phyloP scores from a whole-genome alignment of 331 rosid genomes.

The Acacia concinna region DNA sequence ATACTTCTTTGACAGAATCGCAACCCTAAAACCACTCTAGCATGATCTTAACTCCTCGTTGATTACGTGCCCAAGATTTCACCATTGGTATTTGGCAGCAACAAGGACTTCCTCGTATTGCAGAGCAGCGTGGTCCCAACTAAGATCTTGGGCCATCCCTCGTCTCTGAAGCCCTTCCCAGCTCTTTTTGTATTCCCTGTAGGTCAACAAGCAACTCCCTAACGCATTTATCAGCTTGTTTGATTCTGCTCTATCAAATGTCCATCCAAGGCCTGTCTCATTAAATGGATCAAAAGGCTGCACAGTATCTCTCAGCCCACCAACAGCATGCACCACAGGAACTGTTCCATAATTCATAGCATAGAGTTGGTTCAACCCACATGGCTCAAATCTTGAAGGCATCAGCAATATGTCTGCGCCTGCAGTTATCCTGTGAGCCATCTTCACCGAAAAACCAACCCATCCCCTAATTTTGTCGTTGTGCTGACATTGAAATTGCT shows the following conservation, averaged over 20 bases:
- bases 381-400: slow-evolving; percentile 98
- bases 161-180: slow-evolving; percentile 97
- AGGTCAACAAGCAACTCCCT: slow-evolving; percentile 77
- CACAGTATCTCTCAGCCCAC: slow-evolving; percentile 89
- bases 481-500: slow-evolving; percentile 51
- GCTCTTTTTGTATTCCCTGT: slow-evolving; percentile 70
- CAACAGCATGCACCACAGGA: slow-evolving; percentile 93
- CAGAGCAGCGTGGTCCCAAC: slow-evolving; percentile 94
- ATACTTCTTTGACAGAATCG: slow-evolving; percentile 11
- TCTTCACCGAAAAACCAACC: slow-evolving; percentile 90
- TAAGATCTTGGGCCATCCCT: slow-evolving; percentile 85
- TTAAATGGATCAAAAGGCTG: slow-evolving; percentile 68
- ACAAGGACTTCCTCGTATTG: slow-evolving; percentile 87
- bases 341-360: slow-evolving; percentile 92
- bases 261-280: slow-evolving; percentile 90
- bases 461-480: slow-evolving; percentile 67
- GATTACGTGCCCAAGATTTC: slow-evolving; percentile 19
- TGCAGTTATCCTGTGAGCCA: slow-evolving; percentile 91
- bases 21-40: background rate
- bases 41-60: background rate
- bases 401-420: slow-evolving; percentile 85
- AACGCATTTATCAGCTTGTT: slow-evolving; percentile 63
- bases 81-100: slow-evolving; percentile 97
- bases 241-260: slow-evolving; percentile 78
- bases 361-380: slow-evolving; percentile 93